Conservation (phyloP, 1,284 basidiomycete genomes). For the Cystobasidium sp. region DNA sequence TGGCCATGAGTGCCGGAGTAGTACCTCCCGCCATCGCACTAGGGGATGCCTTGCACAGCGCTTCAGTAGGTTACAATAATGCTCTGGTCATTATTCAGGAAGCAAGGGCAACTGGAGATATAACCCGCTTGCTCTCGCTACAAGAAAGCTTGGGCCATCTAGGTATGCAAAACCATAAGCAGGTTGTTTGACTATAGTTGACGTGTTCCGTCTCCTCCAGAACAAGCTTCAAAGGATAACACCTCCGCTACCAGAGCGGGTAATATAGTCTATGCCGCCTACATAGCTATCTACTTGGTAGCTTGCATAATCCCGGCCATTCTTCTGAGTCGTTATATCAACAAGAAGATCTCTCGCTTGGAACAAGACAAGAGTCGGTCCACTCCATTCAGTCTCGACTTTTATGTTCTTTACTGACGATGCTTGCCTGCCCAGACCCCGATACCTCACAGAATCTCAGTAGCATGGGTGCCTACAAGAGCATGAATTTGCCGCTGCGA, state of each 20-base stretch:
- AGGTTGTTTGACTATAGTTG: not conserved
- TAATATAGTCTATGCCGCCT: not conserved
- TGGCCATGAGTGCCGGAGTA: not conserved
- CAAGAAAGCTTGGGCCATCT: not conserved
- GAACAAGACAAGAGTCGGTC: not conserved
- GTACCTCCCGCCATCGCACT: conserved; percentile 5
- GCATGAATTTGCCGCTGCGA: too few relatives aligned
- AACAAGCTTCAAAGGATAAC: not conserved
- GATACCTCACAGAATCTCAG: too few relatives aligned
- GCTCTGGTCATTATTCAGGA: not conserved
- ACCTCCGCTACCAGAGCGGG: not conserved
- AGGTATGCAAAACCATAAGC: not conserved
- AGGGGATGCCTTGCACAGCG: not conserved
- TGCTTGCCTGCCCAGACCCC: not conserved
- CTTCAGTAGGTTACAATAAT: not conserved
- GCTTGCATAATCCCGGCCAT: conserved; percentile 7
- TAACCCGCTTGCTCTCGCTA: not conserved
- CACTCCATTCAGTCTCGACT: not conserved
- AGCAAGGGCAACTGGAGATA: conserved; percentile 3
- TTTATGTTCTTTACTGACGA: not conserved
- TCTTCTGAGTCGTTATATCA: conserved; percentile 9
- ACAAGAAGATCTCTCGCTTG: conserved; percentile 10
- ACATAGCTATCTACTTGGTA: not conserved
- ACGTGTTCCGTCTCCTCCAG: not conserved
- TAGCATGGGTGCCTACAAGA: too few relatives aligned